These are phyloP conservation scores for Kodamaea sagamina DNA, from an alignment of 805 yeast species.

Conservation along the genomic window DNA sequence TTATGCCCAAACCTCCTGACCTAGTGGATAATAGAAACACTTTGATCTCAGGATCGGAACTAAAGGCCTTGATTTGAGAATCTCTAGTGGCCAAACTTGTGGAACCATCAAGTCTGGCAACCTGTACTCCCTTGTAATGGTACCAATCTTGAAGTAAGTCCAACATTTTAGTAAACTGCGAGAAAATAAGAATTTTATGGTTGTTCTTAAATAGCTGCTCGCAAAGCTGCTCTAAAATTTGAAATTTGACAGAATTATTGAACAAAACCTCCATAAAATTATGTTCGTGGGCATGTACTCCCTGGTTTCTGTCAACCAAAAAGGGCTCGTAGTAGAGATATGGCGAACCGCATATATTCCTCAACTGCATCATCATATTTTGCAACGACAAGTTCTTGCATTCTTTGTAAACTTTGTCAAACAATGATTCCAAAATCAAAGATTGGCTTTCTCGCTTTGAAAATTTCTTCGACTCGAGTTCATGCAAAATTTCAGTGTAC, in stretches of 20 bases:
- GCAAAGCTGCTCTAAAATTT: constrained; percentile 64
- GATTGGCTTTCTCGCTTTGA: constrained; percentile 15
- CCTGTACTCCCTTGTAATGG: constrained; percentile 43
- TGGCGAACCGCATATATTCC: constrained; percentile 86
- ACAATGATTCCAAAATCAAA: constrained; percentile 17
- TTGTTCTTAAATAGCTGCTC: constrained; percentile 46
- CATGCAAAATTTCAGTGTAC: constrained; percentile 11
- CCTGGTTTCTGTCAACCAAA: constrained; percentile 34
- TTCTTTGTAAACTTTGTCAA: constrained; percentile 18
- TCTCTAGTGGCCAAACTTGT: constrained; percentile 67
- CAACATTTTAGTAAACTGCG: constrained; percentile 84
- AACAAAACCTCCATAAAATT: constrained; percentile 33
- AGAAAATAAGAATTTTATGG: constrained; percentile 79
- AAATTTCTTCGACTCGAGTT: constrained; percentile 19
- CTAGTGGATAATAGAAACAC: constrained; percentile 84
- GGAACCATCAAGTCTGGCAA: constrained; percentile 76
- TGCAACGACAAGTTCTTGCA: constrained; percentile 48
- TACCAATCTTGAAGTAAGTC: constrained; percentile 81
- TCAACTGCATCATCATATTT: constrained; percentile 78
- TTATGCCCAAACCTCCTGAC: constrained; percentile 94
- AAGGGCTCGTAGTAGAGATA: constrained; percentile 80
- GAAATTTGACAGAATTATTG: constrained; percentile 71
- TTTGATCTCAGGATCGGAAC: constrained; percentile 21
- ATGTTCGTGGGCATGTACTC: constrained; percentile 33
- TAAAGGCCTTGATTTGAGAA: constrained; percentile 58